phyloP scores from a whole-genome alignment of 805 yeast genomes.

The Kluyveromyces starmeri region DNA sequence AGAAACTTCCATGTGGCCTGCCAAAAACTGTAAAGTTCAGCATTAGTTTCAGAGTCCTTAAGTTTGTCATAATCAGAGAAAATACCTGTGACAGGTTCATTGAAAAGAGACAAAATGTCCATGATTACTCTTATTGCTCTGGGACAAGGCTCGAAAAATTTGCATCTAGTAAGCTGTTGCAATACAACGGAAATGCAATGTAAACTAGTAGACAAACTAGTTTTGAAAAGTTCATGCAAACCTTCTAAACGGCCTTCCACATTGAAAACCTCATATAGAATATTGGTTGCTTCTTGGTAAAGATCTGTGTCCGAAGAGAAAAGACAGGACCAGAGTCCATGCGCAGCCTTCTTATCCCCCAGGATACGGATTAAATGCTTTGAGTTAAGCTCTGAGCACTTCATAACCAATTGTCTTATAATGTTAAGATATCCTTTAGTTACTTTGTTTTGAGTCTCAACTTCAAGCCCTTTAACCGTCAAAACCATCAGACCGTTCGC shows the following conservation, averaged over 20 bases:
- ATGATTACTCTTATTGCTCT: slow-evolving; percentile 63
- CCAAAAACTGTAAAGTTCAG: slow-evolving; percentile 49
- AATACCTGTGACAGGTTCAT: slow-evolving; percentile 60
- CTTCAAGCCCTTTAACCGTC: slow-evolving; percentile 14
- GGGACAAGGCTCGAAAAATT: slow-evolving; percentile 64
- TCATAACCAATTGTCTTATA: slow-evolving; percentile 31
- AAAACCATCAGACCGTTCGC: slow-evolving; percentile 26
- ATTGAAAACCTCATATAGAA: slow-evolving; percentile 69
- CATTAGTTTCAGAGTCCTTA: slow-evolving; percentile 19
- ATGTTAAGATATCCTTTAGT: slow-evolving; percentile 23
- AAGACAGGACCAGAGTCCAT: slow-evolving; percentile 68
- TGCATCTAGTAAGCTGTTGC: slow-evolving; percentile 35
- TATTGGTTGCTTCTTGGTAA: slow-evolving; percentile 61
- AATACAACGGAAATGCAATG: slow-evolving; percentile 41
- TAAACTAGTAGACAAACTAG: slow-evolving; percentile 38
- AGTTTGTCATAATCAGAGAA: slow-evolving; percentile 26
- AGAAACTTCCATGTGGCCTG: slow-evolving; percentile 61
- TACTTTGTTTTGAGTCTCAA: slow-evolving; percentile 21
- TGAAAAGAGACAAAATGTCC: slow-evolving; percentile 58
- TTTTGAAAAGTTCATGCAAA: slow-evolving; percentile 43
- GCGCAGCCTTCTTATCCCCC: slow-evolving; percentile 35
- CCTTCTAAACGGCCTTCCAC: slow-evolving; percentile 75
- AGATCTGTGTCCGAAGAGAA: slow-evolving; percentile 51
- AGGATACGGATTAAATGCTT: slow-evolving; percentile 33
- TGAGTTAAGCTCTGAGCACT: slow-evolving; percentile 34